Conservation (phyloP, 305 asterid species). For the Plantago rigida region DNA sequence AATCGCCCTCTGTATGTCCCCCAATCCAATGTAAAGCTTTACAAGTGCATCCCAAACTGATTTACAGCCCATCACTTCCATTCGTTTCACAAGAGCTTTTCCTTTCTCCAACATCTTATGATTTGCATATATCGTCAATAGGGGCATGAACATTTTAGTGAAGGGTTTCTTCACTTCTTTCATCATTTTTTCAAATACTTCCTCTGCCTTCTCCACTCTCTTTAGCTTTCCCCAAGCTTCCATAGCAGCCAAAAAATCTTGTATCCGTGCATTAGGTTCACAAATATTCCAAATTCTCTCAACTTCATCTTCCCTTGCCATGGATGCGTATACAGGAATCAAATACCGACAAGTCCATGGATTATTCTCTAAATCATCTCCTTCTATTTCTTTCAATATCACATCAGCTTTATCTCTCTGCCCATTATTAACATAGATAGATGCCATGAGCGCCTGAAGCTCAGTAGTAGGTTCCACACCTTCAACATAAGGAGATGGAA, state of each 20-base stretch:
- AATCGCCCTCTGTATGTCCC: conserved; percentile 65
- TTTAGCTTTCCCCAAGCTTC: conserved; percentile 70
- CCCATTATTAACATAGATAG: conserved; percentile 44
- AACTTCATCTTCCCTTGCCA: conserved; percentile 57
- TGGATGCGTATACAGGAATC: conserved; percentile 63
- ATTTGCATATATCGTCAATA: conserved; percentile 53
- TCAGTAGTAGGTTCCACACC: conserved; percentile 33
- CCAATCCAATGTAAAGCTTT: conserved; percentile 58
- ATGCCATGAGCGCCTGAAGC: conserved; percentile 37
- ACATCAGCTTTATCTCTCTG: conserved; percentile 57
- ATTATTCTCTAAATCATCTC: conserved; percentile 31
- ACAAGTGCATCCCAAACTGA: conserved; percentile 62
- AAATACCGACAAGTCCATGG: conserved; percentile 38
- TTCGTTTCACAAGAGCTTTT: conserved; percentile 62
- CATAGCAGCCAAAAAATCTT: conserved; percentile 47
- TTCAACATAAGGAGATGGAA: background rate
- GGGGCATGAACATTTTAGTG: conserved; percentile 32
- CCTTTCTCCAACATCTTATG: conserved; percentile 57
- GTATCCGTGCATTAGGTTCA: conserved; percentile 39
- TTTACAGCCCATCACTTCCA: conserved; percentile 47
- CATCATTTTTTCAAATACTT: conserved; percentile 40
- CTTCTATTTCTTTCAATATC: conserved; percentile 59
- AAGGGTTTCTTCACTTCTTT: conserved; percentile 34
- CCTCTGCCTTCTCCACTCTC: conserved; percentile 63
- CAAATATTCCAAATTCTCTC: conserved; percentile 58